These are phyloP conservation scores for Vicia villosa DNA, from an alignment of 306 rosid genomes.

Conservation along the genomic window DNA sequence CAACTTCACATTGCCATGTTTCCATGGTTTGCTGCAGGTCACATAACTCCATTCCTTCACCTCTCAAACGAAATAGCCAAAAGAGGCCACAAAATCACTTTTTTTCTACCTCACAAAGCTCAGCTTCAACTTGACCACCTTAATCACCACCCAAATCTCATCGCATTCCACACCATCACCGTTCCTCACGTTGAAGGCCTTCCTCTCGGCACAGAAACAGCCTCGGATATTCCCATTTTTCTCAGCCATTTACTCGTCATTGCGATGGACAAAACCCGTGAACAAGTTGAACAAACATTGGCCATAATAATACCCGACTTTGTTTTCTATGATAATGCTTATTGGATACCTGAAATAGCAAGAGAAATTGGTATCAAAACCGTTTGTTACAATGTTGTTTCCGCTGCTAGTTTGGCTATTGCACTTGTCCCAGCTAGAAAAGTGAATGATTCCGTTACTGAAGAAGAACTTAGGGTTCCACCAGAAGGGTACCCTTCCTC, in stretches of 20 bases:
- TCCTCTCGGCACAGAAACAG: conserved; percentile 46
- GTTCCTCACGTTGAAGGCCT: conserved; percentile 35
- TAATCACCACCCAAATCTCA: conserved; percentile 41
- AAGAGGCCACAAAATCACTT: conserved; percentile 45
- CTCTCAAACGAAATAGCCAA: conserved; percentile 57
- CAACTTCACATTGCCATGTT: conserved; percentile 36
- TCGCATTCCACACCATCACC: conserved; percentile 41
- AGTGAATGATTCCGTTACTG: no score
- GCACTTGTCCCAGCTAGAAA: conserved; percentile 12
- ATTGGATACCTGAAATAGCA: conserved; percentile 46
- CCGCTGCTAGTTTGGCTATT: conserved; percentile 41
- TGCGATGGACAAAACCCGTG: conserved; percentile 45
- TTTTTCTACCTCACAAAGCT: conserved; percentile 48
- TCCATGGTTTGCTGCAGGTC: conserved; percentile 71
- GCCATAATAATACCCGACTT: conserved; percentile 32
- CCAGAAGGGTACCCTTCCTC: conserved; percentile 61
- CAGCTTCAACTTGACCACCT: conserved; percentile 1
- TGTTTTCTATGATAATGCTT: conserved; percentile 47
- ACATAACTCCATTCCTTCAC: conserved; percentile 58
- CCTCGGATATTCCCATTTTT: conserved; percentile 45
- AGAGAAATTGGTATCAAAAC: conserved; percentile 34
- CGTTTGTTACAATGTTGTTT: conserved; percentile 44
- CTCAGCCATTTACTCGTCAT: conserved; percentile 20
- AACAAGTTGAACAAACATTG: conserved; percentile 30
- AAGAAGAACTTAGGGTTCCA: not conserved